Evolutionary conservation across 2,329 filamentous ascomycete genomes (phyloP), one percentile per base, ranked within the genome.

Genomic region (Tolypocladium capitatum): DNA sequence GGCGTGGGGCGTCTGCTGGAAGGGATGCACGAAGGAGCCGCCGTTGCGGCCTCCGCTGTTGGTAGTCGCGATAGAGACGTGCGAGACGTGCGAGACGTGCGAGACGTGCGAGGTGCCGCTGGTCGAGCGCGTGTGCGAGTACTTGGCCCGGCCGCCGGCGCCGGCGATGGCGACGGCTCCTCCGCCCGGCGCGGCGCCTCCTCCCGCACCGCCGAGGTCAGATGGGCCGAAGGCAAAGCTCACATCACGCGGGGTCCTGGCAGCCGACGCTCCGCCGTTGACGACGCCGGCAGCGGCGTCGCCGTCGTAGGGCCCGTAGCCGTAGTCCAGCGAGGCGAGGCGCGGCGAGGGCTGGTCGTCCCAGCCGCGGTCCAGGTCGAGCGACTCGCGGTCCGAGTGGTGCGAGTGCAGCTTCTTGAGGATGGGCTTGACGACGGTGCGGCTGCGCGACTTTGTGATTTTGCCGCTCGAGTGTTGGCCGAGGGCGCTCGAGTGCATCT

Each of bases 1-100:
- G 1, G 76, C 76, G 36, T 76, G 72, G 31, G 80, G 80, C 9
- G 70, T 80, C 63, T 82, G 80, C 58, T 81, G 77, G 54, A 81
- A 82, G 27, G 80, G 79, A 57, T 83, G 80, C 20, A 81, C 70
- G 57, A 83, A 82, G 31, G 69, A 63, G 49, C 69, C 68, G 49
- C 65, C 67, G 49, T 73, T 68, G 46, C 64, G 51, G 5, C 30
- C 51, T 45, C 63, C 70, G 55, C 76, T 80, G 51, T 68, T 72
- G 45, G 71, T 72, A 27, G 76, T 78, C 8, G 74, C 70, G 46
- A 76, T 68, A 10, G 77, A 80, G 52, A 68, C 64, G 57, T 80
- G 75, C 24, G 76, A 80, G 45, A n/a, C n/a, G n/a, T n/a, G n/a
- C n/a, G n/a, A n/a, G n/a, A n/a, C n/a, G n/a, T n/a, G n/a, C n/a